Evolutionary conservation across 495 filamentous ascomycete genomes (phyloP), one percentile per base, ranked within the genome.

Genomic region (Aspergillus homomorphus): DNA sequence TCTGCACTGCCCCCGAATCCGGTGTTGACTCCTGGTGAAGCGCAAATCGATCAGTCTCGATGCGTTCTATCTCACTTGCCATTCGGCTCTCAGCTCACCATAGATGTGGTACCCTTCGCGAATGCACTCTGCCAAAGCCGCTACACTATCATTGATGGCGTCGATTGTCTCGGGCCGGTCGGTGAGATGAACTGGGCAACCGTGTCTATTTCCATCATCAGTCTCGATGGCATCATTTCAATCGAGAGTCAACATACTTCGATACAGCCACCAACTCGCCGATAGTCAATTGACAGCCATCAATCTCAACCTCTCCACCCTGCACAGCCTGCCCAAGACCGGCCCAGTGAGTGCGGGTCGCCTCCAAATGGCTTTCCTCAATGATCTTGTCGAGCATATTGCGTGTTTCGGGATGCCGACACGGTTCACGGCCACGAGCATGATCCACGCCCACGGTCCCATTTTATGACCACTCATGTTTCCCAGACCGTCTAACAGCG

Each of bases 1-100:
- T 86, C 82, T 14, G 84, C 84, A 54, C 79, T 85, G 14, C 83
- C 84, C 16, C 84, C 84, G 52, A 85, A 86, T n/a, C 84, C 84
- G 2, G 84, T 87, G 62, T 83, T 87, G 59, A 87, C 83, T 3
- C 84, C 84, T 48, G 20, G n/a, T 23, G 3, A 21, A 48, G 18
- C 9, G n/a, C 19, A 14, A 4, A 22, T 48, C 45, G 20, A 19
- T 48, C 45, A 48, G 43, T 28, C 26, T 28, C 26, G 26, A 28
- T 28, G 26, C 16, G 20, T 45, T 18, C 43, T 1, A 45, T 18
- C 20, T n/a, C n/a, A 15, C 43, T 8, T 45, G 5, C 16, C n/a
- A 45, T 20, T 7, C 43, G n/a, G 3, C 20, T n/a, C 20, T n/a
- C 4, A 16, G 43, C 43, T 18, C 43, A 45, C 43, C 43, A 20